Evolutionary conservation across 106 monocot species (phyloP), one percentile per base, ranked within the genome.

Genomic region (Amphibolis antarctica): DNA sequence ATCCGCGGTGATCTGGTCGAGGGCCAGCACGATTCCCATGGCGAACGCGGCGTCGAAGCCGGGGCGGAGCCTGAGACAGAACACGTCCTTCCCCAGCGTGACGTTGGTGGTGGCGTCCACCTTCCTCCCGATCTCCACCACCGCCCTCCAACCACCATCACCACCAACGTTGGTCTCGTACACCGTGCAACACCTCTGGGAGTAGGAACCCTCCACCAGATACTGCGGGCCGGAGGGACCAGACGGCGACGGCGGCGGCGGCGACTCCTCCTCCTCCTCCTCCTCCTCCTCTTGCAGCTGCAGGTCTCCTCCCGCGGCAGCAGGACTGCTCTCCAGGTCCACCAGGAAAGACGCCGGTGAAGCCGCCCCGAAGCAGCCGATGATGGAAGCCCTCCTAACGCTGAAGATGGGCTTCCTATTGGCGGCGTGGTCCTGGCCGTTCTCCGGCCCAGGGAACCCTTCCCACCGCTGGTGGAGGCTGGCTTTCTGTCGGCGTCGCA

Each of bases 381-480:
- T 76, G 71, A 92, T 82, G 20, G 92, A 87, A 46, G 82, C 63
- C 46, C 91, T 71, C 45, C 80, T 73, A 28, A 87, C 72, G 43
- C 76, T 82, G 78, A 98, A 98, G 1, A 90, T 56, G 0, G 87
- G 96, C 22, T 20, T 20, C 11, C 12, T 53, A 17, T 26, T 26
- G 28, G 23, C 9, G 56, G 9, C 25, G 26, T 0, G 5, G 15
- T 36, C 45, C n/a, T 64, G 20, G 21, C 50, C 66, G 9, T 36
- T 42, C 5, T 67, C 55, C 10, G 12, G 82, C 1, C 98, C 90
- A 5, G 79, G 55, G 65, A 83, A 91, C 17, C 82, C 98, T 59
- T 98, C 90, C 98, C 98, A 98, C 43, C 96, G 67, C 21, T 87
- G 79, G 72, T 98, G 96, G 20, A 98, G 78, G 77, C 90, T 98